Percentiles rank a stretch among this genome's conserved stretches.
These are phyloP conservation scores for Otatea glauca DNA, from an alignment of 176 grass and related monocot genomes.

Conservation along the genomic window DNA sequence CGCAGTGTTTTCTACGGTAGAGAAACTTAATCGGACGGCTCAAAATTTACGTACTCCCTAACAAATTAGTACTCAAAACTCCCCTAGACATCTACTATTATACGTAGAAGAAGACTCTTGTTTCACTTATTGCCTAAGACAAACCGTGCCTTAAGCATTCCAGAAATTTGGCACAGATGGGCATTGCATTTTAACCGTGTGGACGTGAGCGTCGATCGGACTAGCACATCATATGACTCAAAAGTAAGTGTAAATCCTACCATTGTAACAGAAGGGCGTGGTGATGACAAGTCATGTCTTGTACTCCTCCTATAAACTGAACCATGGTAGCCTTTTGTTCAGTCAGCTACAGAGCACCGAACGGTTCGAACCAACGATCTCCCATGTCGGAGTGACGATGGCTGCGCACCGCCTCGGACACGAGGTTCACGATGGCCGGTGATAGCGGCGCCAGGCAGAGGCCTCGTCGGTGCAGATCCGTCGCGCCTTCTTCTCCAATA, in stretches of 20 bases:
- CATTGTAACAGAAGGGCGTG: constrained; percentile 5
- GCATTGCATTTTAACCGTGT: background rate
- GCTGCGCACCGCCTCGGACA: constrained; percentile 7
- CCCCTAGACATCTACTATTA: too few species aligned
- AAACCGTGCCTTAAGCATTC: background rate
- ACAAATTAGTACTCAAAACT: too few species aligned
- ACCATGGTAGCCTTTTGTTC: background rate
- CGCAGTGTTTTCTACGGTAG: too few species aligned
- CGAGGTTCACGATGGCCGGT: constrained; percentile 37
- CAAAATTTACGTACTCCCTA: too few species aligned
- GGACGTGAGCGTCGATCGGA: background rate
- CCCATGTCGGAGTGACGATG: constrained; percentile 14
- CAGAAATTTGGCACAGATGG: background rate
- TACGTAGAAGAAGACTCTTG: background rate
- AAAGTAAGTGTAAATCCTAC: background rate
- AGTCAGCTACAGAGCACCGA: constrained; percentile 26
- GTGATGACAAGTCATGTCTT: background rate
- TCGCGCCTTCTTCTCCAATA: constrained; percentile 2
- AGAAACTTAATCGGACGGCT: too few species aligned
- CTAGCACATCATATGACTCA: background rate
- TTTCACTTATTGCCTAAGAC: background rate
- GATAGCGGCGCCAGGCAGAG: constrained; percentile 59
- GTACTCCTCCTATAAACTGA: constrained; percentile 15
- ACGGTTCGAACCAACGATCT: constrained; percentile 11
- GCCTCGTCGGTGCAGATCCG: constrained; percentile 49